phyloP scores from a whole-genome alignment of 345 rosid genomes.

The Balakata baccata region DNA sequence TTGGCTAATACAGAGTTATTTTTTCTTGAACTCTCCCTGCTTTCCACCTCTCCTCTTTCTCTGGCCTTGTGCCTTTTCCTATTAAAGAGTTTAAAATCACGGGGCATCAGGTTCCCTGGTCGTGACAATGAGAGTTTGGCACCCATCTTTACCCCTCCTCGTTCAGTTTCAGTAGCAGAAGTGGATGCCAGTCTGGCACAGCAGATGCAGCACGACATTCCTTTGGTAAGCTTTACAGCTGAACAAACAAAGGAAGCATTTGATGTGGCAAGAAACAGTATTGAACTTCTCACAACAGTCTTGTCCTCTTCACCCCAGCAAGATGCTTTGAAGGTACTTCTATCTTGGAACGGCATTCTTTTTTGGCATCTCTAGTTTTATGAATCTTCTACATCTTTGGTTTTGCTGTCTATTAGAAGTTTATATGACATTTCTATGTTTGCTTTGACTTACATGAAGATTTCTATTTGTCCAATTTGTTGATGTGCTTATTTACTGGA shows the following conservation, averaged over 20 bases:
- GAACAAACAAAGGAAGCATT: conserved; percentile 92
- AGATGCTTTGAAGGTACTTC: conserved; percentile 67
- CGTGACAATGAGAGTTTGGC: conserved; percentile 93
- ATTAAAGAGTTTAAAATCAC: conserved; percentile 67
- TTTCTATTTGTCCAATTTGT: background rate
- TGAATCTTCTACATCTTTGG: background rate
- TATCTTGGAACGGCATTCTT: background rate
- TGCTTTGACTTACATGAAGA: background rate
- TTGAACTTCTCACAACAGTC: conserved; percentile 79
- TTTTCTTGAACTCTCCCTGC: conserved; percentile 4
- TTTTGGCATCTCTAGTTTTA: background rate
- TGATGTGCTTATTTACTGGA: background rate
- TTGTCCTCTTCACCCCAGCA: conserved; percentile 78
- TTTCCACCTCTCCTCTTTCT: conserved; percentile 4
- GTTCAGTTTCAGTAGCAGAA: conserved; percentile 62
- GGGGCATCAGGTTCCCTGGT: conserved; percentile 95
- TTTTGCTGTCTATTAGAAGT: background rate
- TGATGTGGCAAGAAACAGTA: conserved; percentile 85
- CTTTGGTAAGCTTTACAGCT: conserved; percentile 57
- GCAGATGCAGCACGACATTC: conserved; percentile 52
- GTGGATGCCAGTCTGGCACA: conserved; percentile 45
- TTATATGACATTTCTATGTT: background rate
- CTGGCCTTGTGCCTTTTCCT: conserved; percentile 12
- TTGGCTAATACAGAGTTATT: conserved; percentile 5
- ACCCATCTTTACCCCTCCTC: conserved; percentile 92